Percentiles rank a stretch among this genome's conserved stretches.
phyloP scores from a whole-genome alignment of 768 basidiomycete species.

The Auriscalpium orientale region DNA sequence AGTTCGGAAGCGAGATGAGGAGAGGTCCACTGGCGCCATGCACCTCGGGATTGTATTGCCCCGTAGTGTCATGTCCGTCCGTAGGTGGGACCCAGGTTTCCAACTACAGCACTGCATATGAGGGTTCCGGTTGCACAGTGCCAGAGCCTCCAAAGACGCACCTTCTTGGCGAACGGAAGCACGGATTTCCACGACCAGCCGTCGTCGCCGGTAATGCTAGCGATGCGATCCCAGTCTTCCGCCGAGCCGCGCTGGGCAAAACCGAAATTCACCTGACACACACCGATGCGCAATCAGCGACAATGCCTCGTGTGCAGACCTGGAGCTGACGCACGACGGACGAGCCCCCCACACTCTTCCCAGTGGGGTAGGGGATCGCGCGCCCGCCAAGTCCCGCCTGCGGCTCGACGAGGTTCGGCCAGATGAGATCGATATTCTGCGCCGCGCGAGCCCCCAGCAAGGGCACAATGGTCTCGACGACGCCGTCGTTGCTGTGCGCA shows the following conservation, averaged over 20 bases:
- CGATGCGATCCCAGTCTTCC: slow-evolving; percentile 7
- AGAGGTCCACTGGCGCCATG: neutral
- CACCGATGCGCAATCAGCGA: neutral
- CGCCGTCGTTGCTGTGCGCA: neutral
- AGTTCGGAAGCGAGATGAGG: neutral
- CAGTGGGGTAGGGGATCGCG: neutral
- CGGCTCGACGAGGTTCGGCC: slow-evolving; percentile 7
- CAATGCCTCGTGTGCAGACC: too few relatives aligned
- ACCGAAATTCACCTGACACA: neutral
- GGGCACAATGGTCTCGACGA: neutral
- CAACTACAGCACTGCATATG: neutral
- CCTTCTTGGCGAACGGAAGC: neutral
- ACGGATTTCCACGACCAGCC: slow-evolving; percentile 8
- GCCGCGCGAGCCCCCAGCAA: neutral
- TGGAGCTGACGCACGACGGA: neutral
- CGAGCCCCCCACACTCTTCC: neutral
- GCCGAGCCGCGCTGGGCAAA: slow-evolving; percentile 1
- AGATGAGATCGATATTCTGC: neutral
- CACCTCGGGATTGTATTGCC: neutral
- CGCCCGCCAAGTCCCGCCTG: neutral
- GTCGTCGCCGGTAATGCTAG: slow-evolving; percentile 3
- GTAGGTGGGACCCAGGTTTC: neutral
- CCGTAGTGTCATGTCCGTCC: neutral
- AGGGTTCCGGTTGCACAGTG: neutral
- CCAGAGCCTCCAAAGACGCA: neutral